Evolutionary conservation across 2,329 filamentous ascomycete genomes (phyloP).

Genomic region (Trichoderma sp.): DNA sequence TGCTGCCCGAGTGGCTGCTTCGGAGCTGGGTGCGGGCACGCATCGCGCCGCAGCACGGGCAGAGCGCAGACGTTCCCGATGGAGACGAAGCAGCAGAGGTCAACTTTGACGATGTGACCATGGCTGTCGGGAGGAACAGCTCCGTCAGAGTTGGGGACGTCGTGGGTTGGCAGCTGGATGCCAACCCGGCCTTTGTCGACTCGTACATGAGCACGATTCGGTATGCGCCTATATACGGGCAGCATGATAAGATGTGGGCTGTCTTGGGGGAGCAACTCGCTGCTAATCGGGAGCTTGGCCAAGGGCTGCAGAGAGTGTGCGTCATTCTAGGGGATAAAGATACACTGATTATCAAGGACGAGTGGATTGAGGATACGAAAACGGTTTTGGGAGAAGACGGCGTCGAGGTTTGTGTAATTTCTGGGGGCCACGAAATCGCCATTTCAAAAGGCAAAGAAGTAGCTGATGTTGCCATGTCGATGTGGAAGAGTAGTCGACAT

Average conservation of each 20-base stretch:
- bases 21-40: constrained; percentile 53
- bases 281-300: constrained; percentile 28
- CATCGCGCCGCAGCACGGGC: constrained; percentile 45
- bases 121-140: constrained; percentile 52
- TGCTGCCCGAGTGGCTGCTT: constrained; percentile 61
- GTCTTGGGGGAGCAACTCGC: constrained; percentile 53
- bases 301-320: constrained; percentile 52
- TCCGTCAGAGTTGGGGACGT: constrained; percentile 57
- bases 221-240: constrained; percentile 67
- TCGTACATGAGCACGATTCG: constrained; percentile 72
- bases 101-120: constrained; percentile 49
- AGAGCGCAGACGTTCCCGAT: constrained; percentile 40
- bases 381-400: constrained; percentile 57
- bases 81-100: constrained; percentile 41
- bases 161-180: constrained; percentile 68
- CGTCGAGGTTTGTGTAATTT: constrained; percentile 57
- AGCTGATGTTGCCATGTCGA: constrained; percentile 43
- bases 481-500: constrained; percentile 32
- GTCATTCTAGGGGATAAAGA: constrained; percentile 68
- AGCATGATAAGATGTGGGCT: constrained; percentile 59
- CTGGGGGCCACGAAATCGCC: constrained; percentile 70
- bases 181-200: constrained; percentile 67
- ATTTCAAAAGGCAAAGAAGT: constrained; percentile 62
- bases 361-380: constrained; percentile 62
- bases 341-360: constrained; percentile 64